Evolutionary conservation across 441 rosid genomes (phyloP).

Genomic region (Arabidopsis hybrid): DNA sequence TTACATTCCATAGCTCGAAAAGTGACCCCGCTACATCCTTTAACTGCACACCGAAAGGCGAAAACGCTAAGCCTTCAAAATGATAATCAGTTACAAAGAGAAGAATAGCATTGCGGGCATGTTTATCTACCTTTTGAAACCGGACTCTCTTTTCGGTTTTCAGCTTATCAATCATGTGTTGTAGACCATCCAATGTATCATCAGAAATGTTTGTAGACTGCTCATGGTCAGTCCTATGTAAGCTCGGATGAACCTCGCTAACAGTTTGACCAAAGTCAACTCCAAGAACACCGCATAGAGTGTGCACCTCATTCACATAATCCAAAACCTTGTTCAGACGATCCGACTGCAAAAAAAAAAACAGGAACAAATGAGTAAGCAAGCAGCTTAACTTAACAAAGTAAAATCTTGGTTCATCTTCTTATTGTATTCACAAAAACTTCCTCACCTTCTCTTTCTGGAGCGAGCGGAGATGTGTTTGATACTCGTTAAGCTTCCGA

Average conservation of each 20-base stretch:
- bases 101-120: constrained; percentile 1
- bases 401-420: constrained; percentile 2
- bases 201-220: constrained; percentile 88
- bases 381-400: not conserved
- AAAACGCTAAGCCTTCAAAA: not conserved
- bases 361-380: not conserved
- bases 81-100: not conserved
- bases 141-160: constrained; percentile 76
- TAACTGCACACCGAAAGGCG: constrained; percentile 58
- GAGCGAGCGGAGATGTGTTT: constrained; percentile 79
- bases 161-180: constrained; percentile 67
- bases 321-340: constrained; percentile 88
- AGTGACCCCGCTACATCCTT: constrained; percentile 67
- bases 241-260: constrained; percentile 93
- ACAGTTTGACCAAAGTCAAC: constrained; percentile 82
- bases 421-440: not conserved
- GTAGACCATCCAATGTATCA: constrained; percentile 79
- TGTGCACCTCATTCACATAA: constrained; percentile 85
- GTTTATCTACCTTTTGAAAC: constrained; percentile 66
- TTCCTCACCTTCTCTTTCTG: constrained; percentile 85
- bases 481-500: constrained; percentile 86
- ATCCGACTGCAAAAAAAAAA: constrained; percentile 72
- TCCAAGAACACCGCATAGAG: constrained; percentile 87
- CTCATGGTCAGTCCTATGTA: constrained; percentile 70
- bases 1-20: constrained; percentile 89